phyloP scores from a whole-genome alignment of 805 yeast genomes.

The Isabelozyma pseudorhagii region DNA sequence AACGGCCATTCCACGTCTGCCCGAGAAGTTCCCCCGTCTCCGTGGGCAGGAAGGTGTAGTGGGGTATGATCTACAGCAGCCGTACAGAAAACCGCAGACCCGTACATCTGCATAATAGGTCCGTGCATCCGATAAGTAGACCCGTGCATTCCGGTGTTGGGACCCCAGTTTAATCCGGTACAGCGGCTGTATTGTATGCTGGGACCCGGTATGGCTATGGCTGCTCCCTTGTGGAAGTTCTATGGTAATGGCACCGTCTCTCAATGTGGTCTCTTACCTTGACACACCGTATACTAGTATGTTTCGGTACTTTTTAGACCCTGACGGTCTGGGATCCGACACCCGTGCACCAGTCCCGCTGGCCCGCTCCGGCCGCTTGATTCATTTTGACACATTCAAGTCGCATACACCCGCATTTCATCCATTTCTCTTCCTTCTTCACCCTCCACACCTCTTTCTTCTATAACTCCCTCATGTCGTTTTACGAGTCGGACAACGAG shows the following conservation, averaged over 20 bases:
- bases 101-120: not conserved
- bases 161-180: no score
- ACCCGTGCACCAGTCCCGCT: no score
- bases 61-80: not conserved
- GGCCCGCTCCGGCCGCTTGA: not conserved
- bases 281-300: no score
- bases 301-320: no score
- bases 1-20: no score
- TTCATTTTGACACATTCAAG: not conserved
- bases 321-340: no score
- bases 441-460: not conserved
- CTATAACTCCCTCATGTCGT: not conserved
- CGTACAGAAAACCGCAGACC: not conserved
- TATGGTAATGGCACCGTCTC: no score
- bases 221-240: not conserved
- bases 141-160: not conserved
- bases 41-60: no score
- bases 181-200: no score
- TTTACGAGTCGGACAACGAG: constrained; percentile 21
- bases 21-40: no score
- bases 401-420: not conserved
- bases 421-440: not conserved
- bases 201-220: not conserved
- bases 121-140: not conserved
- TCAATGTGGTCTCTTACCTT: no score